These are phyloP conservation scores for Pholiota molesta DNA, from an alignment of 768 basidiomycete genomes.

Conservation along the genomic window DNA sequence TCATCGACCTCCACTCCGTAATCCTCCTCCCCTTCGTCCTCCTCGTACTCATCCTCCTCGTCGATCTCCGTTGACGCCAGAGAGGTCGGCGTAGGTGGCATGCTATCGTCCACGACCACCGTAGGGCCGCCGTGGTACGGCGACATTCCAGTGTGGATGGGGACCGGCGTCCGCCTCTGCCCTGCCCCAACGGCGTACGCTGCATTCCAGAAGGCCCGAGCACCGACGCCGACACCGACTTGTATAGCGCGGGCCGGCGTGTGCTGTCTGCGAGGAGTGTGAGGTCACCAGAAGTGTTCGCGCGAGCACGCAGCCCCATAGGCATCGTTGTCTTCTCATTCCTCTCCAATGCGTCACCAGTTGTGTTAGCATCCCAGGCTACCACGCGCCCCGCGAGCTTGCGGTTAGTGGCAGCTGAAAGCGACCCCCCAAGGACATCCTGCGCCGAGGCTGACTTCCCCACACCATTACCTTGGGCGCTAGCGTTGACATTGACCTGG, in stretches of 20 bases:
- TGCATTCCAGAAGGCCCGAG: slow-evolving; percentile 5
- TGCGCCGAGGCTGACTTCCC: no score
- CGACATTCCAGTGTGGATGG: slow-evolving; percentile 5
- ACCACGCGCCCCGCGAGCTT: background rate
- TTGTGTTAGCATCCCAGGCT: background rate
- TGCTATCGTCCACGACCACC: slow-evolving; percentile 1
- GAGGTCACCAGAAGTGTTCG: slow-evolving; percentile 7
- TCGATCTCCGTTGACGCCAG: slow-evolving; percentile 14
- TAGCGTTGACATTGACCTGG: no score
- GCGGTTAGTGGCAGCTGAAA: background rate
- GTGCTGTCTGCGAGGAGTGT: background rate
- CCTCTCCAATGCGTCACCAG: background rate
- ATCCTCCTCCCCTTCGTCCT: slow-evolving; percentile 5
- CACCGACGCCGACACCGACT: slow-evolving; percentile 18
- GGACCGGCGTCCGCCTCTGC: background rate
- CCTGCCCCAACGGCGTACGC: background rate
- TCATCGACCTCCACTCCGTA: slow-evolving; percentile 1
- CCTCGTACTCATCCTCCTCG: slow-evolving; percentile 5
- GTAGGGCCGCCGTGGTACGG: slow-evolving; percentile 4
- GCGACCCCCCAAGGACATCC: background rate
- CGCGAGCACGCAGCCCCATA: background rate
- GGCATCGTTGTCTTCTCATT: background rate
- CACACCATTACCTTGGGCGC: no score
- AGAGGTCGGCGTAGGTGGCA: slow-evolving; percentile 15
- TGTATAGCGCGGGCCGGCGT: slow-evolving; percentile 13